These are phyloP conservation scores for Sporothrix inflata DNA, from an alignment of 2,329 filamentous ascomycete species.

Conservation along the genomic window DNA sequence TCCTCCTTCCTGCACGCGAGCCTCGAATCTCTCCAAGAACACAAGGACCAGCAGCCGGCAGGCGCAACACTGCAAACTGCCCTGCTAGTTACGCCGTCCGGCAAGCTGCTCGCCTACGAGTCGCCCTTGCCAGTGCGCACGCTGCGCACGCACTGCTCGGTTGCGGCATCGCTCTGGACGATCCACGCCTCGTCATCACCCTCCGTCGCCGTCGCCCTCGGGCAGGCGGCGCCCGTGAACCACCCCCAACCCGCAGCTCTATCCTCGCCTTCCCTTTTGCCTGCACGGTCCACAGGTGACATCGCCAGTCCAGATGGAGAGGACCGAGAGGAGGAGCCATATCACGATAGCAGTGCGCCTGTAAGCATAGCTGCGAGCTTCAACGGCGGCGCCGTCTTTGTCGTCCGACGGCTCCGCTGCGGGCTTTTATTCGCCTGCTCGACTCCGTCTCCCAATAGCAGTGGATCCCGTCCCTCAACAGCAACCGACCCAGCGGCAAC, in stretches of 20 bases:
- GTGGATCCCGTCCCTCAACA: conserved; percentile 15
- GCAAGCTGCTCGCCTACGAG: conserved; percentile 66
- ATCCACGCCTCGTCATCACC: conserved; percentile 56
- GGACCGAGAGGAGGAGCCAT: conserved; percentile 35
- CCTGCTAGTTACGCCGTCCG: conserved; percentile 61
- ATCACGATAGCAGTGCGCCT: conserved; percentile 31
- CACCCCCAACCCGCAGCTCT: neutral
- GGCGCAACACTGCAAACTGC: conserved; percentile 57
- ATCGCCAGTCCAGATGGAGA: conserved; percentile 32
- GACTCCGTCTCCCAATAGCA: conserved; percentile 46
- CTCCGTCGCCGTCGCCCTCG: conserved; percentile 39
- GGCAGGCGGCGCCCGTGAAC: conserved; percentile 28
- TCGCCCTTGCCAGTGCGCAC: conserved; percentile 58
- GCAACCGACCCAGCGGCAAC: neutral
- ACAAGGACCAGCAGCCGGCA: conserved; percentile 36
- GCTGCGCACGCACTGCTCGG: conserved; percentile 65
- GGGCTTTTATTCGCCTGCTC: conserved; percentile 66
- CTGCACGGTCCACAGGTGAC: neutral
- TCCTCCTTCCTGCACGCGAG: conserved; percentile 64
- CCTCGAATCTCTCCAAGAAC: conserved; percentile 41
- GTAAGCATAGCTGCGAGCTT: conserved; percentile 60
- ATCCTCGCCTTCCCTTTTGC: neutral
- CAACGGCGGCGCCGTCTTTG: conserved; percentile 54
- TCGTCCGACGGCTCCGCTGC: conserved; percentile 61
- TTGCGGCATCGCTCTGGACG: conserved; percentile 64